These are phyloP conservation scores for Rhodamnia argentea DNA, from an alignment of 345 rosid species.

Conservation along the genomic window DNA sequence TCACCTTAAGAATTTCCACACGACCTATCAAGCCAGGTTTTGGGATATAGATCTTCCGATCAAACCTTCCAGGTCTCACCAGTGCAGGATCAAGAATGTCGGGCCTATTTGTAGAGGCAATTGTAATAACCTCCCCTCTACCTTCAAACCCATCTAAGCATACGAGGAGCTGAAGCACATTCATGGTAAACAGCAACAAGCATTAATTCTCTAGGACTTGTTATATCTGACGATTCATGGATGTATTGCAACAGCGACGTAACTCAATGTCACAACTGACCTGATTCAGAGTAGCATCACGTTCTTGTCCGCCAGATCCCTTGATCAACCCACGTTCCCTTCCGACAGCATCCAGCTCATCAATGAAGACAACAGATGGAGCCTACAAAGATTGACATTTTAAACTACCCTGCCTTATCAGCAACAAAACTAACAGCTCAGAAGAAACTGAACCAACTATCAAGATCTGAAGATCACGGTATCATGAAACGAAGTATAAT, in stretches of 20 bases:
- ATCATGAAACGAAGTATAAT: neutral
- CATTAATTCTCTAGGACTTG: neutral
- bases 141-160: conserved; percentile 98
- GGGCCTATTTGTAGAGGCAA: conserved; percentile 92
- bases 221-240: neutral
- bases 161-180: conserved; percentile 65
- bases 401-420: neutral
- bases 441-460: neutral
- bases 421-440: neutral
- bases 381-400: conserved; percentile 29
- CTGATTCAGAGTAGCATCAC: conserved; percentile 97
- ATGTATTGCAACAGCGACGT: neutral
- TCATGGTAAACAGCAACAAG: neutral
- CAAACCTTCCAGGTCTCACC: conserved; percentile 88
- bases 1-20: conserved; percentile 81
- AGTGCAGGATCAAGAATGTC: conserved; percentile 97
- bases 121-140: conserved; percentile 89
- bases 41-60: conserved; percentile 71
- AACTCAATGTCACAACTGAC: conserved; percentile 17
- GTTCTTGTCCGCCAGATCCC: conserved; percentile 98
- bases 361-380: conserved; percentile 88
- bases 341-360: conserved; percentile 96
- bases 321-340: conserved; percentile 92
- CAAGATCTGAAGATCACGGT: neutral
- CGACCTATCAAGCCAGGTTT: conserved; percentile 90